Evolutionary conservation across 1,284 basidiomycete genomes (phyloP).

Genomic region (Naganishia liquefaciens): DNA sequence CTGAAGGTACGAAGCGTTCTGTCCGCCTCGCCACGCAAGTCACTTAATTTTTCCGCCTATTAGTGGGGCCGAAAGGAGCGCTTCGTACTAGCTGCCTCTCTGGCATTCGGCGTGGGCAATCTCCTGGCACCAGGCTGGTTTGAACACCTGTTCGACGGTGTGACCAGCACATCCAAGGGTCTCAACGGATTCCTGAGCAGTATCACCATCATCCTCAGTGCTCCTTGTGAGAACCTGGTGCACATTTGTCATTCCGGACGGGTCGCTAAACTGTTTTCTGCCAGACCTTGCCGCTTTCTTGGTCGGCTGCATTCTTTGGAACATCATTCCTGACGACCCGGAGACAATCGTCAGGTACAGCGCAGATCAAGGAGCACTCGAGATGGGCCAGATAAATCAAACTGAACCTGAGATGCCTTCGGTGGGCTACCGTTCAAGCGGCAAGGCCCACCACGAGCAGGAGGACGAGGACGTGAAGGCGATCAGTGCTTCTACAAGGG

Average conservation of each 20-base stretch:
- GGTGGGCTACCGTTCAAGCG: constrained; percentile 11
- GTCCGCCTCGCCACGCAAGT: constrained; percentile 31
- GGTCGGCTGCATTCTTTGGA: constrained; percentile 66
- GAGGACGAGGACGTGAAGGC: constrained; percentile 26
- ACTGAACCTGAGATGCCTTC: constrained; percentile 1
- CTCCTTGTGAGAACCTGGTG: constrained; percentile 63
- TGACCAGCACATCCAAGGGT: constrained; percentile 61
- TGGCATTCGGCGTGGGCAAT: constrained; percentile 73
- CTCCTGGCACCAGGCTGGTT: constrained; percentile 53
- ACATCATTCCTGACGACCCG: constrained; percentile 61
- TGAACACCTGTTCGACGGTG: constrained; percentile 62
- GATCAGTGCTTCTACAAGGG: constrained; percentile 14
- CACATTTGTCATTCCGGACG: not conserved
- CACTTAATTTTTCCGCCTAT: constrained; percentile 57
- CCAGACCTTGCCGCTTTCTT: constrained; percentile 67
- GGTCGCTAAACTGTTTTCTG: constrained; percentile 18
- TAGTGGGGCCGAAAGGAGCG: constrained; percentile 73
- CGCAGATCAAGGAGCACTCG: constrained; percentile 12
- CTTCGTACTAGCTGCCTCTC: constrained; percentile 67
- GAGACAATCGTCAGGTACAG: constrained; percentile 25
- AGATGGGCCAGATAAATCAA: constrained; percentile 26
- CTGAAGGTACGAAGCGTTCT: constrained; percentile 2
- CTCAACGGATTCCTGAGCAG: constrained; percentile 71
- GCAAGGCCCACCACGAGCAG: constrained; percentile 5
- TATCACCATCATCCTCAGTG: constrained; percentile 74